Base-by-base conservation (phyloP, 148 eudicot species). In the Silene uniflora region DNA sequence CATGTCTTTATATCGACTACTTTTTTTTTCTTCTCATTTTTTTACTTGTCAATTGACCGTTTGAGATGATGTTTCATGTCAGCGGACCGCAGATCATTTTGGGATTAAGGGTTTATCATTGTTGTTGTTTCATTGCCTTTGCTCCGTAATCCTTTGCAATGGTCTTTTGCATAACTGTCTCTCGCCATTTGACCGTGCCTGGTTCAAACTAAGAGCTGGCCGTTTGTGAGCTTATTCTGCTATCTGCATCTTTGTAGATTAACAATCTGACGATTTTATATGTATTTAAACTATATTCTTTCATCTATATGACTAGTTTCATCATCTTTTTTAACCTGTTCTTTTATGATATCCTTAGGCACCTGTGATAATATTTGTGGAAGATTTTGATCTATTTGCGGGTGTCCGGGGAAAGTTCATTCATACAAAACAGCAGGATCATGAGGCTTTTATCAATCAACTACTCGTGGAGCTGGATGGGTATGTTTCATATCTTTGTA, bases 401-500 rank as follows among this genome's bases (percentile, higher is more conserved):
- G 98, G 98, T 80, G 94, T 89, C 70, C 97, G 98, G 54, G 98
- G 98, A 21, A 88, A 88, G 84, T 89, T 87, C 81, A 75, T 93
- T 77, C 94, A 93, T 83, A 93, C 91, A 55, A 89, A 88, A 86
- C 85, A 91, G 85, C 98, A 93, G 88, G 98, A 93, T 78, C 98
- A 93, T 65, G 98, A 93, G 85, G 88, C 97, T 84, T 93, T 93
- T 83, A 93, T 93, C 79, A 93, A 93, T 85, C 98, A 93, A 84
- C 88, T 93, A 76, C 91, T 93, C 69, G 97, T 93, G 83, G 98
- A 93, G 81, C 98, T 93, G 77, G 98, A 93, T 83, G 98, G 98
- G 98, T 93, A 87, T 73, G 6, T 67, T 66, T 47, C 5, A 32
- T 47, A 74, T 76, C 77, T 39, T 62, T 67, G 10, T 18, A 25